phyloP scores from a whole-genome alignment of 306 rosid genomes.

The Morella rubra region DNA sequence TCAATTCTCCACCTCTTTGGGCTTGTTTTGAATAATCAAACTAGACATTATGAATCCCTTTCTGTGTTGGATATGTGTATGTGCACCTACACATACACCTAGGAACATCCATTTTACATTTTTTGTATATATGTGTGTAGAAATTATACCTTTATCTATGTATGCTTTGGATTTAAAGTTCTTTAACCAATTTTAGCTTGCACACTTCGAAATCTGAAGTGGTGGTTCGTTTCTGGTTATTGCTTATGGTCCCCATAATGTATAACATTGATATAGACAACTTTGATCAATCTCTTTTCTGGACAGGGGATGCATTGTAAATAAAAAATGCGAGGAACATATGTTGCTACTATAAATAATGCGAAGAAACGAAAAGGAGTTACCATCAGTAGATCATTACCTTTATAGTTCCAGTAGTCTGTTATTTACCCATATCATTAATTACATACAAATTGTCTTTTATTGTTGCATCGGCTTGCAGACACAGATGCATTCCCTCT shows the following conservation, averaged over 20 bases:
- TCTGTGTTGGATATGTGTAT: conserved; percentile 9
- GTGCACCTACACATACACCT: not conserved
- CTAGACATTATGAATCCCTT: not conserved
- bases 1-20: conserved; percentile 17
- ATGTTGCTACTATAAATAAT: not conserved
- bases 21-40: conserved; percentile 13
- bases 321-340: not conserved
- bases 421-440: not conserved
- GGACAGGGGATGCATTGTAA: not conserved
- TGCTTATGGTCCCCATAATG: not conserved
- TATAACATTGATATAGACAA: not conserved
- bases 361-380: not conserved
- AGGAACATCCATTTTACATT: not conserved
- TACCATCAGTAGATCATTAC: not conserved
- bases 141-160: not conserved
- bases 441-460: conserved; percentile 7
- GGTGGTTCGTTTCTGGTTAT: not conserved
- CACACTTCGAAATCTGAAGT: not conserved
- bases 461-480: conserved; percentile 42
- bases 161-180: not conserved
- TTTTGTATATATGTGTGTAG: not conserved
- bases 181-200: not conserved
- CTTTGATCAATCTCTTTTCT: not conserved
- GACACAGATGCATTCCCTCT: conserved; percentile 91
- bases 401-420: not conserved